A percentile compares a stretch with the other conserved stretches of the same genome.
phyloP scores from a whole-genome alignment of 225 moss, liverwort and hornwort genomes.

The Rhytidiadelphus loreus region DNA sequence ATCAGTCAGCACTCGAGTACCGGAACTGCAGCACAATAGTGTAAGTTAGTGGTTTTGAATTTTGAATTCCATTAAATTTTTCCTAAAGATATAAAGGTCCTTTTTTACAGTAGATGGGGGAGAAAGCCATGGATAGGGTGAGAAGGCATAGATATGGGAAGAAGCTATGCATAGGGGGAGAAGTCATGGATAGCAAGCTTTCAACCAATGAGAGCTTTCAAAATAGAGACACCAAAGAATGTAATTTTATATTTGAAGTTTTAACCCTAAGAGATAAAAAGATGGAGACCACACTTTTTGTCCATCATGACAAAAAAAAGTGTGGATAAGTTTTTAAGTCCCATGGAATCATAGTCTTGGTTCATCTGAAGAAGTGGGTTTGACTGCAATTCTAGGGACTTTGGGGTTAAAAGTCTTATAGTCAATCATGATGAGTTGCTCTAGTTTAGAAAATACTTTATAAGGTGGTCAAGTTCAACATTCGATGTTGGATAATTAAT shows the following conservation, averaged over 20 bases:
- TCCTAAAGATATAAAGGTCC: neutral
- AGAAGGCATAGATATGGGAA: neutral
- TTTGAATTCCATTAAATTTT: neutral
- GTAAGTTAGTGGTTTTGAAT: neutral
- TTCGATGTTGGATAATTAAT: rapidly evolving
- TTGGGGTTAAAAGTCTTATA: no score
- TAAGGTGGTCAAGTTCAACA: neutral
- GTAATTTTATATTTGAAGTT: neutral
- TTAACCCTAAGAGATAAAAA: neutral
- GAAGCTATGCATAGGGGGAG: neutral
- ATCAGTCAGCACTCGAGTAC: neutral
- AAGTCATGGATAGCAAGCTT: neutral
- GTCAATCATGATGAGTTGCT: neutral
- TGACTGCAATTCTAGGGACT: no score
- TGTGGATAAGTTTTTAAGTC: no score
- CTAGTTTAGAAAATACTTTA: neutral
- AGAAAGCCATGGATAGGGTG: neutral
- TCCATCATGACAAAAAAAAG: neutral
- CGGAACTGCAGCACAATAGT: neutral
- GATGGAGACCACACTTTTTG: neutral
- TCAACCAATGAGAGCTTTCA: neutral
- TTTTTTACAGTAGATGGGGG: no score
- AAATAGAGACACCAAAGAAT: neutral
- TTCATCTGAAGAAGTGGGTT: no score
- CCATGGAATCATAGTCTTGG: no score